Evolutionary conservation across 306 rosid genomes (phyloP), one percentile per base, ranked within the genome.

Genomic region (Vicia faba): DNA sequence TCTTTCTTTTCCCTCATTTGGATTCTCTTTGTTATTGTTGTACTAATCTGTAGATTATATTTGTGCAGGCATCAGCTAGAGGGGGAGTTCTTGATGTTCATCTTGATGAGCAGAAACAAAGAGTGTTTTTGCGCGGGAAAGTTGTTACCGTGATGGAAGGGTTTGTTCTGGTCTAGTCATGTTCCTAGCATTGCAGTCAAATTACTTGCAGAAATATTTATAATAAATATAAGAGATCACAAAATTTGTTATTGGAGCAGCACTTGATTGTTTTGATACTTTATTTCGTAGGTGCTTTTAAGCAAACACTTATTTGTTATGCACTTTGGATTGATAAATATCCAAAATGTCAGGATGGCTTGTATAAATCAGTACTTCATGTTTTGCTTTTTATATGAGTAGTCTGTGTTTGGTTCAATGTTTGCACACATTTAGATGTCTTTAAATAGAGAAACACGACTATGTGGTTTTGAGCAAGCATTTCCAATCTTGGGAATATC

Each of bases 121-220:
- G 88, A 51, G 96, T 92, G 41, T 48, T 79, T 28, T 61, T 87
- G 78, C 91, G 81, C 9, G 96, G 95, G 45, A 89, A 85, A 70
- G 96, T 86, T 39, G 63, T 88, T 61, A 81, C 82, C 9, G 82
- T 86, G 15, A 89, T 87, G 89, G 85, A 92, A 78, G 92, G 96
- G 2, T 49, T 53, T 70, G 4, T 92, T 74, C 62, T 87, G 18
- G 85, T 75, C 77, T 90, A 77, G 71, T 61, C 40, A 2, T 64
- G 15, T 26, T 64, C 23, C 18, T 59, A 13, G 6, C 19, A 26
- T 73, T 44, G 19, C 35, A 69, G 39, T 56, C 7, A 14, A 5
- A 29, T 12, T 13, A 56, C 7, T 58, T 35, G 14, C 26, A 12
- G 31, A 60, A 8, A 59, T 33, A 4, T 29, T 29, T 13, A 41